Conservation (phyloP, 2,329 filamentous ascomycete species). For the Coleophoma cylindrospora region DNA sequence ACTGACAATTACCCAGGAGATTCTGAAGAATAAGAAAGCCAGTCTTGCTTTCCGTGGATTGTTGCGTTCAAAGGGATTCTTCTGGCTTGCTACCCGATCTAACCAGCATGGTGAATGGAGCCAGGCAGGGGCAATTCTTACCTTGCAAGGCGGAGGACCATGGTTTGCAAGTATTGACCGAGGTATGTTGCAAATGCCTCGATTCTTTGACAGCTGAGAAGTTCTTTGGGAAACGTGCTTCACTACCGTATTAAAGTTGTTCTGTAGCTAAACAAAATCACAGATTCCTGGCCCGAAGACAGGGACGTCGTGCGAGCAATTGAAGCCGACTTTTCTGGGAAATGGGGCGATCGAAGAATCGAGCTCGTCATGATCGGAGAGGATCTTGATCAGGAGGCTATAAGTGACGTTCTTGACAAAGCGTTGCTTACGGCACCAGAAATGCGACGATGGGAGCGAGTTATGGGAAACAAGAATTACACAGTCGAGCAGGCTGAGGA, state of each 20-base stretch:
- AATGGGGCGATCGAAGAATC: constrained; percentile 58
- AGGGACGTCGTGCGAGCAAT: background rate
- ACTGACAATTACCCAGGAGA: constrained; percentile 14
- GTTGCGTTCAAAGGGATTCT: constrained; percentile 37
- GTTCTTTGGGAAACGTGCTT: no score
- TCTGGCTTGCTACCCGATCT: constrained; percentile 36
- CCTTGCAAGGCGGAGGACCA: constrained; percentile 11
- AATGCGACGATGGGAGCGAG: constrained; percentile 45
- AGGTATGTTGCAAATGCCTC: background rate
- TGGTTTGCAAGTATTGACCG: constrained; percentile 9
- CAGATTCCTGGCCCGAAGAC: constrained; percentile 1
- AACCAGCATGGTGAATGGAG: constrained; percentile 37
- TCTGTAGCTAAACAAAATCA: constrained; percentile 10
- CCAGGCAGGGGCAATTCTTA: constrained; percentile 38
- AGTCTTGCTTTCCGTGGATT: constrained; percentile 31
- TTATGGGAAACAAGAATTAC: constrained; percentile 40
- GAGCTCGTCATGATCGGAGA: constrained; percentile 73
- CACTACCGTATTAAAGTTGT: no score
- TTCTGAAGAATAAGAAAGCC: constrained; percentile 32
- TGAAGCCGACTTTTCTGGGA: constrained; percentile 5
- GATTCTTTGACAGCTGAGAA: no score
- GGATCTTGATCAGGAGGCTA: constrained; percentile 44
- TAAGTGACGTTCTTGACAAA: constrained; percentile 49
- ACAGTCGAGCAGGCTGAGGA: constrained; percentile 36
- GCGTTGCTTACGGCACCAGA: constrained; percentile 60